These are phyloP conservation scores for Vaccinium myrtillus DNA, from an alignment of 148 eudicot genomes.

Conservation along the genomic window DNA sequence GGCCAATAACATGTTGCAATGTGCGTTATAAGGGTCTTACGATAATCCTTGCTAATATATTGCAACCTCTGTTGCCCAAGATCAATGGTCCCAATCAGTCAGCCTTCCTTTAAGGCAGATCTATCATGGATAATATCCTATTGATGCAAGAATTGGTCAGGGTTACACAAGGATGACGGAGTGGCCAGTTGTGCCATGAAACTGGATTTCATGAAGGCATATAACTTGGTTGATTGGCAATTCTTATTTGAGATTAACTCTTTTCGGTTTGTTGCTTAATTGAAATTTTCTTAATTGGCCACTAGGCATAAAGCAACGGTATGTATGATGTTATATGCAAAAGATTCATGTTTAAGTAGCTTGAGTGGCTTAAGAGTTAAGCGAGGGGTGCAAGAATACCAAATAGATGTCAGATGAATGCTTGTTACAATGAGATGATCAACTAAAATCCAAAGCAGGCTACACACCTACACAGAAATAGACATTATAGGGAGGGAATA, in stretches of 20 bases:
- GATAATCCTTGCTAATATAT: background rate
- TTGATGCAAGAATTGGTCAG: background rate
- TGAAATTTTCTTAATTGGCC: background rate
- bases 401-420: background rate
- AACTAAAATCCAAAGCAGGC: slow-evolving; percentile 13
- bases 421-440: background rate
- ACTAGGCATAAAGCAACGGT: slow-evolving; percentile 8
- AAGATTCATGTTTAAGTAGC: background rate
- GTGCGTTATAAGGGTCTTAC: background rate
- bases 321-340: background rate
- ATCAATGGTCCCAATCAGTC: background rate
- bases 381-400: background rate
- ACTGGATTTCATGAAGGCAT: background rate
- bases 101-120: background rate
- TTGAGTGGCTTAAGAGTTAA: background rate
- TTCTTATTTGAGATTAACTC: background rate
- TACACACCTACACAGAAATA: background rate
- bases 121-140: background rate
- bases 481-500: background rate
- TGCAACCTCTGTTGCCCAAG: background rate
- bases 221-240: background rate
- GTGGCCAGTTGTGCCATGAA: background rate
- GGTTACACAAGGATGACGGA: background rate
- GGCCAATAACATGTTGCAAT: background rate
- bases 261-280: background rate